Evolutionary conservation across 176 grass and related monocot species (phyloP).

Genomic region (Secale cereale): DNA sequence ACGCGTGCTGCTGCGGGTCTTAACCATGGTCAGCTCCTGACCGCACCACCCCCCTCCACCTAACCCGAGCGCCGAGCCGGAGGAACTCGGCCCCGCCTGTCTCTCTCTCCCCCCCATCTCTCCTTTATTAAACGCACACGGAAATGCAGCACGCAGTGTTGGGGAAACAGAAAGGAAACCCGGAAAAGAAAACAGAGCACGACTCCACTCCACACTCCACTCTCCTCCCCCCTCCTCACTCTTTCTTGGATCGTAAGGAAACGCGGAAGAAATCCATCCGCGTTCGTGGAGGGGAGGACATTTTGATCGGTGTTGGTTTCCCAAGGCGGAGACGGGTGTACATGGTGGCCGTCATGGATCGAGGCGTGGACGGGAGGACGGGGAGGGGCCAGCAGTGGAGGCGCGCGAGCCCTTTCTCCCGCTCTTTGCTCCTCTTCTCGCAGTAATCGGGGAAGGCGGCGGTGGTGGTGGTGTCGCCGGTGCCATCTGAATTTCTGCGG

Average conservation of each 20-base stretch:
- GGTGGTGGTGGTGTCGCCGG: neutral
- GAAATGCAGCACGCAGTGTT: constrained; percentile 33
- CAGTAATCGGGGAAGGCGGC: neutral
- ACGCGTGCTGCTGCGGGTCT: neutral
- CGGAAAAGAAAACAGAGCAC: neutral
- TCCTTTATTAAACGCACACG: constrained; percentile 51
- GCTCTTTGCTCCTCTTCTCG: neutral
- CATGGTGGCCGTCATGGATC: constrained; percentile 26
- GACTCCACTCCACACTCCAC: constrained; percentile 30
- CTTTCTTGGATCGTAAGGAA: constrained; percentile 40
- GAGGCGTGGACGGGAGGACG: constrained; percentile 7
- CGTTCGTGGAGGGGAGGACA: neutral
- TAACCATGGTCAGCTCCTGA: constrained; percentile 56
- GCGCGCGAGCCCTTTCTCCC: neutral
- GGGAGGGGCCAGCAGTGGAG: constrained; percentile 18
- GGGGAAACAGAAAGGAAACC: constrained; percentile 27
- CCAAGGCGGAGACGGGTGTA: neutral
- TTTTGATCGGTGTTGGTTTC: neutral
- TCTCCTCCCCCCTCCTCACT: neutral
- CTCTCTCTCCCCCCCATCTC: neutral
- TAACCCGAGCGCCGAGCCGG: neutral
- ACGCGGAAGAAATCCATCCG: neutral
- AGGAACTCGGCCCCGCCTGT: neutral
- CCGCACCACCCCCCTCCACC: constrained; percentile 14
- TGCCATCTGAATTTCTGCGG: neutral